Evolutionary conservation across 1,139 yeast genomes (phyloP), one percentile per base, ranked within the genome.

Genomic region (Eremothecium sinecaudum): DNA sequence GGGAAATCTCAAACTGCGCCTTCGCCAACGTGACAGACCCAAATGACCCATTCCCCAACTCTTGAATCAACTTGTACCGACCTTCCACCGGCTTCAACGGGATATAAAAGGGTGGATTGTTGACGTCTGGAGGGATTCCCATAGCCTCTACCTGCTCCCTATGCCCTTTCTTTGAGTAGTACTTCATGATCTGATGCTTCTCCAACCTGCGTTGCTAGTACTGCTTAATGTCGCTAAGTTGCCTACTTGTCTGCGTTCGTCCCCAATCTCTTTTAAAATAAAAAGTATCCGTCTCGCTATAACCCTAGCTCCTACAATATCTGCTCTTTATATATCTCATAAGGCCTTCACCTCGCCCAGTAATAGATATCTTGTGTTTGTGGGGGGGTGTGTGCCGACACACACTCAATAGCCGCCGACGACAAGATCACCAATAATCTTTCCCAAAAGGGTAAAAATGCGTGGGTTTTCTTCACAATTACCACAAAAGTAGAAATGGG

Each of bases 41-140:
- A 64, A 82, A 82, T 34, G 87, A 76, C 1, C 94, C 94, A 40
- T 69, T 71, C 0, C 94, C 94, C 39, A 82, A 60, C 33, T 63
- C 65, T 32, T 70, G 64, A 8, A 79, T 62, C 4, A 64, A 45
- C 37, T 65, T 69, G 51, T 76, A 81, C 35, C 72, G 62, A 3
- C 58, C 56, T 8, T 53, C 51, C 36, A 68, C 60, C 2, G 69
- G 51, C 34, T 61, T 62, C n/a, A 73, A 45, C 0, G 73, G 71
- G n/a, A 64, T 50, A 33, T 52, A 53, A 18, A 50, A 43, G 1
- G 68, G 67, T 3, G 67, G 67, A 33, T 40, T 41, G 29, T 55
- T 40, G 20, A 63, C 32, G 42, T 63, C 66, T 6, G 58, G 51
- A 4, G 66, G 67, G 1, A 48, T 30, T 21, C 30, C 30, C 30